Evolutionary conservation across 176 grass and related monocot species (phyloP), one percentile per base, ranked within the genome.

Genomic region (Pharus latifolius): DNA sequence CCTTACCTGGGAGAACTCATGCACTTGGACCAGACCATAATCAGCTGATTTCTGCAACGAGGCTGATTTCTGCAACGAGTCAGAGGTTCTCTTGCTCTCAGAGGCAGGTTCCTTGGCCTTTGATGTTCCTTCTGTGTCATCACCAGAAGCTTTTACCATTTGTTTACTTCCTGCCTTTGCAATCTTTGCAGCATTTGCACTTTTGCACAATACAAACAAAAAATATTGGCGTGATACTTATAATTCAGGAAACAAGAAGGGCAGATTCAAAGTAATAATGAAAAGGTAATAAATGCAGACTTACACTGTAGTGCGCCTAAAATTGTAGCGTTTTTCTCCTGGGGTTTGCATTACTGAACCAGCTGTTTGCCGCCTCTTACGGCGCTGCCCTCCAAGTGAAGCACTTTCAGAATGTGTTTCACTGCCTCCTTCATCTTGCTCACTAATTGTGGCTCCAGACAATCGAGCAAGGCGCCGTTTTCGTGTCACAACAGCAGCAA

Each of bases 321-420:
- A 63, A 57, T 99, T 99, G 78, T 99, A 99, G 2, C 90, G 87
- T 56, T 78, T 90, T 80, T 85, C 90, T 64, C 80, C 86, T 49
- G 75, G 74, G 22, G 22, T 40, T 22, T 81, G 71, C 5, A 67
- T 63, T 69, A 31, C 81, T 6, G 76, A 16, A 18, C 34, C 55
- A 37, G 63, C n/a, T 38, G 84, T 81, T 63, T 99, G 90, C 17
- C 81, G 76, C 72, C 86, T 92, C 70, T 99, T 99, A 9, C 82
- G 74, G 18, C 67, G 83, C 56, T 86, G 84, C 57, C 87, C 93
- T 60, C 90, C 95, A 75, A 99, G 18, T 47, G 95, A 99, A 78
- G 88, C 63, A 80, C 90, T 94, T 73, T 79, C 95, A 26, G 87
- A 99, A 63, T 82, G 79, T 17, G 87, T 79, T 59, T 93, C 87